Evolutionary conservation across 2,329 filamentous ascomycete genomes (phyloP).

Genomic region (Sporothrix curviconia): DNA sequence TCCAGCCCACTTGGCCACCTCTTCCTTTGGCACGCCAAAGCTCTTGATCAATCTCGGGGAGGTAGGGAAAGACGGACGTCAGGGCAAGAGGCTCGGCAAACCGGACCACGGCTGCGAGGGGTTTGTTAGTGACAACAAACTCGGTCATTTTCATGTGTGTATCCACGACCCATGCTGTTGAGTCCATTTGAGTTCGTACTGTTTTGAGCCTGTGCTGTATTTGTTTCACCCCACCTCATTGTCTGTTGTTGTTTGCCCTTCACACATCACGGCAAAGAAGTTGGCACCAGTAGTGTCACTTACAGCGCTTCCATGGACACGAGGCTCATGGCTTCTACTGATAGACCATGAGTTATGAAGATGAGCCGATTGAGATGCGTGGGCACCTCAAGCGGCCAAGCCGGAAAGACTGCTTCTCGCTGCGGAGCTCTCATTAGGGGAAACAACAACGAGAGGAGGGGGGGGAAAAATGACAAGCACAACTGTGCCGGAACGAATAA

Average conservation of each 20-base stretch:
- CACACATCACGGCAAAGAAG: background rate
- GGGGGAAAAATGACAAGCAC: background rate
- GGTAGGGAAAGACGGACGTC: conserved; percentile 64
- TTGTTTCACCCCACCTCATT: too few relatives aligned
- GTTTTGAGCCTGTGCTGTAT: too few relatives aligned
- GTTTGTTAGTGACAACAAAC: background rate
- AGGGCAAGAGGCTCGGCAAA: conserved; percentile 70
- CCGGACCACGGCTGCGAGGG: conserved; percentile 60
- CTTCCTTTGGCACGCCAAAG: conserved; percentile 63
- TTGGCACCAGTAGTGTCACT: conserved; percentile 4
- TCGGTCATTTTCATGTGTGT: too few relatives aligned
- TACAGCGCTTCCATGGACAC: background rate
- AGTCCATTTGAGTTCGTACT: too few relatives aligned
- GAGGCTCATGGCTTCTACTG: background rate
- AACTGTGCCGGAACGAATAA: background rate
- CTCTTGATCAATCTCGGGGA: conserved; percentile 79
- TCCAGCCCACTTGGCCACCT: conserved; percentile 79
- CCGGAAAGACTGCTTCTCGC: background rate
- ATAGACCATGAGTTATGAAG: background rate
- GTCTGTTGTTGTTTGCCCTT: too few relatives aligned
- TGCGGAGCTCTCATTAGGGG: background rate
- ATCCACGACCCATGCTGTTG: too few relatives aligned
- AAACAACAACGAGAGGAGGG: background rate
- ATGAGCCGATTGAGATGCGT: background rate
- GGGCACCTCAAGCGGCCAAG: background rate